A percentile compares a stretch with the other conserved stretches of the same genome.
Evolutionary conservation across 306 rosid genomes (phyloP).

Genomic region (Cicer cuneatum): DNA sequence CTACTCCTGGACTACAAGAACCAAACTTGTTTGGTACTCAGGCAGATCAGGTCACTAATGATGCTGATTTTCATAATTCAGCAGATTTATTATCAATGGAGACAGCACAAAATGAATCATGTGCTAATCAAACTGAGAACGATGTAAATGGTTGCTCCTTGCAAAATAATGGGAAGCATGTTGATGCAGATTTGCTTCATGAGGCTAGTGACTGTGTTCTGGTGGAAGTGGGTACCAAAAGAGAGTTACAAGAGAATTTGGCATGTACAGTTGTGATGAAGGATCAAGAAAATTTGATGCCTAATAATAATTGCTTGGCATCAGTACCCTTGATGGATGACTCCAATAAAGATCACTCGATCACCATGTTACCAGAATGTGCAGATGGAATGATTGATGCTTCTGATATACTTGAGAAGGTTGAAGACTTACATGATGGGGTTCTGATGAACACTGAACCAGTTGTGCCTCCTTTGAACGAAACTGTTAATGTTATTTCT

Average conservation of each 20-base stretch:
- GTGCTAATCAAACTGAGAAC: conserved; percentile 45
- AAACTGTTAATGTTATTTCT: conserved; percentile 53
- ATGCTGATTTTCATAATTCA: conserved; percentile 59
- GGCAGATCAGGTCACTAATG: conserved; percentile 66
- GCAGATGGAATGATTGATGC: conserved; percentile 54
- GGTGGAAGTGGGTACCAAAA: conserved; percentile 56
- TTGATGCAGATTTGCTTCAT: conserved; percentile 43
- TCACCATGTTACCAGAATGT: conserved; percentile 49
- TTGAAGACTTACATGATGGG: conserved; percentile 60
- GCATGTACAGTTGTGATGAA: conserved; percentile 34
- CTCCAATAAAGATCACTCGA: conserved; percentile 40
- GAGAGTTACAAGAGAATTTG: conserved; percentile 49
- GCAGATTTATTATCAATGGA: conserved; percentile 49
- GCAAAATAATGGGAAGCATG: conserved; percentile 47
- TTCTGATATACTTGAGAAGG: conserved; percentile 59
- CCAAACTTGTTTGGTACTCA: conserved; percentile 58
- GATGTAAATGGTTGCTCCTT: conserved; percentile 50
- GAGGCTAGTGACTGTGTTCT: conserved; percentile 56
- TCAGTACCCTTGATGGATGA: conserved; percentile 36
- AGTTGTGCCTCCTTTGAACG: conserved; percentile 48
- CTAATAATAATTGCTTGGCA: conserved; percentile 49
- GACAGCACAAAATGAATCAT: conserved; percentile 43
- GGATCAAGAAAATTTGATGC: conserved; percentile 53
- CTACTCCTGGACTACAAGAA: conserved; percentile 72
- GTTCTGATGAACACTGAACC: conserved; percentile 62